These are phyloP conservation scores for Cladorrhinum samala DNA, from an alignment of 495 filamentous ascomycete species.

Conservation along the genomic window DNA sequence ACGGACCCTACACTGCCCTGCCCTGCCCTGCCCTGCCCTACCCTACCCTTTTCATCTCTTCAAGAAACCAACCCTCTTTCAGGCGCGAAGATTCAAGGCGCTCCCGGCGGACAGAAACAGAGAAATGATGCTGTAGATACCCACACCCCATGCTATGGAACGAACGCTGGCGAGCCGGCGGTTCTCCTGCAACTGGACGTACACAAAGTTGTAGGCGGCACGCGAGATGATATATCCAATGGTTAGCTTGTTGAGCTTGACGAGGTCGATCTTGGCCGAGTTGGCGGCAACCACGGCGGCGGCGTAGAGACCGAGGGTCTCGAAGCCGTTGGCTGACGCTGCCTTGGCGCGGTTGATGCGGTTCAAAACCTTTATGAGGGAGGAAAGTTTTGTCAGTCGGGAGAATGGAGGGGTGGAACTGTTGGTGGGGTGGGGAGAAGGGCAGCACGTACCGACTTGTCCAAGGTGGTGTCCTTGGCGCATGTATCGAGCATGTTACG, in stretches of 20 bases:
- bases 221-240: constrained; percentile 38
- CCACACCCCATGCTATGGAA: constrained; percentile 32
- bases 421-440: neutral
- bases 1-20: too few relatives aligned
- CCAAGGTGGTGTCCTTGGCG: constrained; percentile 34
- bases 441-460: constrained; percentile 32
- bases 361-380: constrained; percentile 11
- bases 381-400: constrained; percentile 4
- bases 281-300: constrained; percentile 48
- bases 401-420: neutral
- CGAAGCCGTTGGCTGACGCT: constrained; percentile 43
- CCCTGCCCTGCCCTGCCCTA: too few relatives aligned
- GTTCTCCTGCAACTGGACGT: constrained; percentile 38
- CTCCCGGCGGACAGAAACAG: constrained; percentile 42
- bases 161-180: constrained; percentile 28
- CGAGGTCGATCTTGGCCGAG: constrained; percentile 25
- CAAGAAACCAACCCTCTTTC: too few relatives aligned
- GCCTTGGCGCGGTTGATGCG: constrained; percentile 44
- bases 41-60: too few relatives aligned
- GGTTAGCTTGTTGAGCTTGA: constrained; percentile 35
- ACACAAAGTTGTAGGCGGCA: constrained; percentile 40
- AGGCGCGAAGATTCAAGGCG: constrained; percentile 13
- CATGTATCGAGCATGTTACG: constrained; percentile 21
- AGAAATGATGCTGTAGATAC: constrained; percentile 24
- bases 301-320: constrained; percentile 45